These are phyloP conservation scores for Dendrobium officinale DNA, from an alignment of 106 monocot species.

Conservation along the genomic window DNA sequence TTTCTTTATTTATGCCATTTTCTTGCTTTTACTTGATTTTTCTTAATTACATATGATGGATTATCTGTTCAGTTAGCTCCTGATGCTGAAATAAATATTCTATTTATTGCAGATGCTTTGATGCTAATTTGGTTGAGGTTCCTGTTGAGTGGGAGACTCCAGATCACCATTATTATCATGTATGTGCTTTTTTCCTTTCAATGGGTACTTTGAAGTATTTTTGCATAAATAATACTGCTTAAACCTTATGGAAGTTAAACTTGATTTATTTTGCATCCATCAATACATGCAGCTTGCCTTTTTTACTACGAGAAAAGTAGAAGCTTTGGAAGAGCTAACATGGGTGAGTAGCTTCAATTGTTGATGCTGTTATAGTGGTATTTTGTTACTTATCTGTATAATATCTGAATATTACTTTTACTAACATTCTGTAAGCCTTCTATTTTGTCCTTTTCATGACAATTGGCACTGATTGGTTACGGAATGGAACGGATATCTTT, in stretches of 20 bases:
- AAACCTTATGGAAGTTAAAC: neutral
- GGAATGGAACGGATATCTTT: neutral
- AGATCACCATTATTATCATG: constrained; percentile 94
- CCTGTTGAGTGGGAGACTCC: constrained; percentile 90
- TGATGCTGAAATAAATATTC: neutral
- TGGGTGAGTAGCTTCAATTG: constrained; percentile 39
- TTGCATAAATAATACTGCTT: neutral
- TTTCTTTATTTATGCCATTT: neutral
- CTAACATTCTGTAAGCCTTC: neutral
- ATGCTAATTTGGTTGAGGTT: constrained; percentile 75
- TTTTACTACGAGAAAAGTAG: constrained; percentile 41
- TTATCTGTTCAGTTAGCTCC: neutral
- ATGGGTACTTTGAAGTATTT: neutral
- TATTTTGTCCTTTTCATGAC: neutral
- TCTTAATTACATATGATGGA: neutral
- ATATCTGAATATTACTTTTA: neutral
- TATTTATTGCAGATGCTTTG: constrained; percentile 53
- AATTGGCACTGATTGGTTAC: neutral
- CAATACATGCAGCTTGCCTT: constrained; percentile 43
- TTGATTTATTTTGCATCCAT: neutral
- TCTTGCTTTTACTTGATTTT: neutral
- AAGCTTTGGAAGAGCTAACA: constrained; percentile 49
- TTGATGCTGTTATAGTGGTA: neutral
- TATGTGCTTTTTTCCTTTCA: constrained; percentile 21
- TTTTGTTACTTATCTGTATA: neutral